Evolutionary conservation across 768 basidiomycete genomes (phyloP).

Genomic region (Leccinellum rugosiceps): DNA sequence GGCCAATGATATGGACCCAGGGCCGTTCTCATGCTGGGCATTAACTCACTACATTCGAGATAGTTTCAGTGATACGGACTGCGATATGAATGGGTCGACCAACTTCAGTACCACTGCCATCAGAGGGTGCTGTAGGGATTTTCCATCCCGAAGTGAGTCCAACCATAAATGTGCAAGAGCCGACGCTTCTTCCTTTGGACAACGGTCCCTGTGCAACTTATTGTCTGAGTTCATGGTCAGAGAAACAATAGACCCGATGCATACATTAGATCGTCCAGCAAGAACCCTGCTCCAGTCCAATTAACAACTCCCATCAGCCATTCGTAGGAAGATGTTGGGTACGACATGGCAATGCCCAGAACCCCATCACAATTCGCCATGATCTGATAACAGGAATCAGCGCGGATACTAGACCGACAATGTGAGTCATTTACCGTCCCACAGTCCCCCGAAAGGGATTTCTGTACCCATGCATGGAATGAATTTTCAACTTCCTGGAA

Average conservation of each 20-base stretch:
- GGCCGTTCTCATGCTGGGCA: background rate
- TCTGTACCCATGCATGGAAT: background rate
- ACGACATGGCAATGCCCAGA: background rate
- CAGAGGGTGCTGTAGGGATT: background rate
- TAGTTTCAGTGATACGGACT: background rate
- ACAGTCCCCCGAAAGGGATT: background rate
- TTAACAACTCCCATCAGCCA: background rate
- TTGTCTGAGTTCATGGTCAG: background rate
- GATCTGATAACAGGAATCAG: background rate
- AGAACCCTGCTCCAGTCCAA: background rate
- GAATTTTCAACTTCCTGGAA: background rate
- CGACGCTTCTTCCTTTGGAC: no score
- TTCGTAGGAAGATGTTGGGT: background rate
- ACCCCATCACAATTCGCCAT: background rate
- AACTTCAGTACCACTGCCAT: background rate
- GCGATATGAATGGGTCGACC: background rate
- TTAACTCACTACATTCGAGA: background rate
- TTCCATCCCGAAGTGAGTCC: no score
- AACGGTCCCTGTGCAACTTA: no score
- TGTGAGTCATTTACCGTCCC: background rate
- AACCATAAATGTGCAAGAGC: no score
- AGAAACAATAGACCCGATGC: background rate
- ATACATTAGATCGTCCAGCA: background rate
- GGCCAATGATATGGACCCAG: background rate
- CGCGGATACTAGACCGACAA: background rate